Evolutionary conservation across 768 basidiomycete species (phyloP).

Genomic region (Mycena belliarum): DNA sequence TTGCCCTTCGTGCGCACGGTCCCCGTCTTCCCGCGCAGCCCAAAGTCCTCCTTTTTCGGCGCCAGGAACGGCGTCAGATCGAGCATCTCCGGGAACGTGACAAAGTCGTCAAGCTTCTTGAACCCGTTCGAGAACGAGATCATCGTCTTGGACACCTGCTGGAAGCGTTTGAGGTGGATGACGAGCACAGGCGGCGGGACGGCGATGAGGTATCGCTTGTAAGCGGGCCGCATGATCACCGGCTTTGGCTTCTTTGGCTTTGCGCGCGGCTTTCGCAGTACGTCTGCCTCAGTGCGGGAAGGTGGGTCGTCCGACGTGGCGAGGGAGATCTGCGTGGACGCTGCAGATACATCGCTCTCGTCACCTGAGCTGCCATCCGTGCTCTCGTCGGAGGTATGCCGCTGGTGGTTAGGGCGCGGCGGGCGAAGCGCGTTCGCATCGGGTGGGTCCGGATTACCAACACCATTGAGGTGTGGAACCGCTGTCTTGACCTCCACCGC

Average conservation of each 20-base stretch:
- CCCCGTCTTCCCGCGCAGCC: slow-evolving; percentile 40
- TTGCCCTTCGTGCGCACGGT: slow-evolving; percentile 27
- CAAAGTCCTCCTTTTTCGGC: slow-evolving; percentile 74
- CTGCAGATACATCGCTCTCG: slow-evolving; percentile 38
- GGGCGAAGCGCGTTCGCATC: slow-evolving; percentile 18
- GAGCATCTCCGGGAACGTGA: slow-evolving; percentile 85
- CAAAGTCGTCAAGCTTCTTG: slow-evolving; percentile 90
- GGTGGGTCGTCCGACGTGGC: slow-evolving; percentile 5
- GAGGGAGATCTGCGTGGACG: slow-evolving; percentile 7
- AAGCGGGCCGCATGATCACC: slow-evolving; percentile 78
- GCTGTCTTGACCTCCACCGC: neutral
- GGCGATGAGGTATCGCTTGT: slow-evolving; percentile 93
- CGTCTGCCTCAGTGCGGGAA: slow-evolving; percentile 1
- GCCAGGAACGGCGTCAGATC: slow-evolving; percentile 87
- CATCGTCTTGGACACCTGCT: slow-evolving; percentile 71
- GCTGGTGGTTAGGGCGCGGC: slow-evolving; percentile 12
- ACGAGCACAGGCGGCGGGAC: slow-evolving; percentile 85
- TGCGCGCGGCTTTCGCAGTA: slow-evolving; percentile 15
- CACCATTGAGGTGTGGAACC: slow-evolving; percentile 2
- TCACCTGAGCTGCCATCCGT: slow-evolving; percentile 42
- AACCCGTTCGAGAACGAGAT: slow-evolving; percentile 69
- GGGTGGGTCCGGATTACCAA: neutral
- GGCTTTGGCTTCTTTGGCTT: slow-evolving; percentile 44
- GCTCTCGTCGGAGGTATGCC: slow-evolving; percentile 23
- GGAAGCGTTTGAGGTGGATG: slow-evolving; percentile 93